Conservation (phyloP, 345 rosid species). For the Eutrema japonicum region DNA sequence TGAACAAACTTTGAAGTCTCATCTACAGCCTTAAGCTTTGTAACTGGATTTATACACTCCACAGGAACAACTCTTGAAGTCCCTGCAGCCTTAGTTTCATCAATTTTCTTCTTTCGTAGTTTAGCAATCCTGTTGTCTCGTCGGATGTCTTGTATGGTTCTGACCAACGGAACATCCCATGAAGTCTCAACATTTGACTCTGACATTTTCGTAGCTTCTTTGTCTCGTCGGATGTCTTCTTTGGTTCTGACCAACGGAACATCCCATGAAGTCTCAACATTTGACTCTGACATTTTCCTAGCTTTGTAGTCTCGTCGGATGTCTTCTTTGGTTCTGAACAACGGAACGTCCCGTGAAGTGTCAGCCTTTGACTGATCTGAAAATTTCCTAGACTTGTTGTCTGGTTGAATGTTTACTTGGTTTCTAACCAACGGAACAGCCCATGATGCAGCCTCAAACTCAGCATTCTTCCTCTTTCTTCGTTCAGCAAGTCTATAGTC, state of each 20-base stretch:
- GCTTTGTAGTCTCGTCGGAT: conserved; percentile 14
- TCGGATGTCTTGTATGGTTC: not conserved
- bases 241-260: not conserved
- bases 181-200: conserved; percentile 8
- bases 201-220: not conserved
- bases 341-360: not conserved
- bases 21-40: conserved; percentile 14
- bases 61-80: conserved; percentile 6
- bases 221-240: not conserved
- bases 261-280: not conserved
- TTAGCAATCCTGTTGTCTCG: not conserved
- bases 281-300: not conserved
- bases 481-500: conserved; percentile 33
- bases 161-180: conserved; percentile 6
- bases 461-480: conserved; percentile 22
- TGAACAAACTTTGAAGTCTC: conserved; percentile 19
- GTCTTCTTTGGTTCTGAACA: conserved; percentile 1
- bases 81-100: conserved; percentile 14
- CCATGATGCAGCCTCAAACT: not conserved
- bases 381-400: not conserved
- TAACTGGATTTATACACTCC: conserved; percentile 4
- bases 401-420: conserved; percentile 10
- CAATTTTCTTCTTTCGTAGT: not conserved
- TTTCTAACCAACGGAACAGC: conserved; percentile 1
- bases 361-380: not conserved